Evolutionary conservation across 83 land plant genomes (phyloP).

Genomic region (Diphasiastrum complanatum): DNA sequence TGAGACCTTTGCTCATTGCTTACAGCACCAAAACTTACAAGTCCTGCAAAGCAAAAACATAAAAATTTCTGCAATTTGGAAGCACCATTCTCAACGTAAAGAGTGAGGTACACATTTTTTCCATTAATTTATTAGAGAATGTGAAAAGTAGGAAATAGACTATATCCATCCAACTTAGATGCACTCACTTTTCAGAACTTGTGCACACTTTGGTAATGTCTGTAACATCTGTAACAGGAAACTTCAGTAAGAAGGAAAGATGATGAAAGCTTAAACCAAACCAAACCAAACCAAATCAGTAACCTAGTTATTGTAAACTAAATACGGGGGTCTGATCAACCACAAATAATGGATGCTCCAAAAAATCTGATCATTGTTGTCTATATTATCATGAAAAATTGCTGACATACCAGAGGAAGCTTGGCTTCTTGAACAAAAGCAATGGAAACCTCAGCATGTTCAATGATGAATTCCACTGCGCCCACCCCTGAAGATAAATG

Average conservation of each 20-base stretch:
- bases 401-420: constrained; percentile 54
- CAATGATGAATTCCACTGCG: constrained; percentile 88
- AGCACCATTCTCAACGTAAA: neutral
- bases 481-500: constrained; percentile 51
- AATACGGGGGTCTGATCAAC: neutral
- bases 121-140: constrained; percentile 6
- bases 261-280: neutral
- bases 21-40: constrained; percentile 67
- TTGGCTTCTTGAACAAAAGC: constrained; percentile 84
- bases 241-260: neutral
- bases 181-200: constrained; percentile 63
- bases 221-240: constrained; percentile 44
- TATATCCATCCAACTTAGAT: neutral
- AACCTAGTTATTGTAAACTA: neutral
- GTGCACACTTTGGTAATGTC: constrained; percentile 59
- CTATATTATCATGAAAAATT: neutral
- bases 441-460: constrained; percentile 86
- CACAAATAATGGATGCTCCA: neutral
- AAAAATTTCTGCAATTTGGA: neutral
- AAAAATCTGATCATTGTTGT: neutral
- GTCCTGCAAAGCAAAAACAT: constrained; percentile 30
- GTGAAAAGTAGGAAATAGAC: neutral
- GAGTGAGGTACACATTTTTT: neutral
- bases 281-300: neutral
- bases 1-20: constrained; percentile 45